phyloP scores from a whole-genome alignment of 2,329 filamentous ascomycete genomes.

The Byssochlamys sp. region DNA sequence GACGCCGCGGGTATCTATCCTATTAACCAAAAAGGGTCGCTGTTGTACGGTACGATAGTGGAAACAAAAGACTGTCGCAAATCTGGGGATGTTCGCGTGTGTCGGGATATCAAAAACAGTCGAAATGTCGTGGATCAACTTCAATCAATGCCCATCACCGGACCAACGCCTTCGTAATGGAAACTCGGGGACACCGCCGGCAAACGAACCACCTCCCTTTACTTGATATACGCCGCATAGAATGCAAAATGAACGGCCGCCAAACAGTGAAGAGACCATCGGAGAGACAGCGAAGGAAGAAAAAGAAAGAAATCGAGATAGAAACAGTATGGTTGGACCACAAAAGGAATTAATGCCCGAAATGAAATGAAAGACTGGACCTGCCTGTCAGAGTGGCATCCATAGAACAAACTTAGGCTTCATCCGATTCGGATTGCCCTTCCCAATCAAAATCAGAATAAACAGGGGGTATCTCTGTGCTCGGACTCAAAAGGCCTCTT shows the following conservation, averaged over 20 bases:
- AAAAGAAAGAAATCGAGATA: background rate
- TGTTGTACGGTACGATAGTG: conserved; percentile 5
- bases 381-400: background rate
- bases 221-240: background rate
- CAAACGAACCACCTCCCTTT: background rate
- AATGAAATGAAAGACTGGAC: background rate
- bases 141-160: background rate
- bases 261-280: background rate
- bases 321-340: background rate
- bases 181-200: background rate
- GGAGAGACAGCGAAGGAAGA: background rate
- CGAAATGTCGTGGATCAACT: background rate
- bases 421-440: conserved; percentile 1
- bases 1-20: conserved; percentile 22
- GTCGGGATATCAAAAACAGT: background rate
- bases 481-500: conserved; percentile 25
- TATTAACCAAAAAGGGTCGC: conserved; percentile 6
- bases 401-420: background rate
- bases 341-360: background rate
- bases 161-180: background rate
- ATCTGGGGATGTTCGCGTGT: background rate
- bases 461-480: conserved; percentile 8
- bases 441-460: conserved; percentile 15
- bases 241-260: background rate
- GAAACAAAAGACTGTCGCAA: background rate